Conservation (phyloP, 371 early-diverging fungal genomes). For the Haplosporangium sp. region DNA sequence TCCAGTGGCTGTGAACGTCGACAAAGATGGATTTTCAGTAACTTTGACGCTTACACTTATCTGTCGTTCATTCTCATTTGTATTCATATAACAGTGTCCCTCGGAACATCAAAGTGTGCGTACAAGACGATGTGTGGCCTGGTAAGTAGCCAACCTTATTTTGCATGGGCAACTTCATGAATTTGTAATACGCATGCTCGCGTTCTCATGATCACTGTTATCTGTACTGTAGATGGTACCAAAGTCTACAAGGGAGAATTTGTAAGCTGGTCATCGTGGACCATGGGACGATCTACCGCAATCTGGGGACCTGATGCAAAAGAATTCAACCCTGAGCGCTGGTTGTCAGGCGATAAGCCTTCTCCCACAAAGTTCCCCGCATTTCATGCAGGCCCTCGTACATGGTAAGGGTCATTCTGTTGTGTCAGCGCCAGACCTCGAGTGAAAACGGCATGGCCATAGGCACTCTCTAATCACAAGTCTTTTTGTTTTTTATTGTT, state of each 20-base stretch:
- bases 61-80: too few relatives aligned
- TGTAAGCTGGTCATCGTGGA: constrained; percentile 63
- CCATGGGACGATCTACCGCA: constrained; percentile 62
- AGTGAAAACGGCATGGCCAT: too few relatives aligned
- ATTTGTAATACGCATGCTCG: too few relatives aligned
- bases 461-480: too few relatives aligned
- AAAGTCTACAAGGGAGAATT: constrained; percentile 66
- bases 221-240: constrained; percentile 62
- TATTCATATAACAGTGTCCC: constrained; percentile 64
- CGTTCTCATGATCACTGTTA: too few relatives aligned
- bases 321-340: constrained; percentile 70
- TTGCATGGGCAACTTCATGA: too few relatives aligned
- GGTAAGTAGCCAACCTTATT: constrained; percentile 2
- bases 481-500: neutral
- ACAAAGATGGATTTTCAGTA: too few relatives aligned
- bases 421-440: neutral
- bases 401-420: constrained; percentile 59
- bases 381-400: constrained; percentile 79
- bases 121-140: constrained; percentile 77
- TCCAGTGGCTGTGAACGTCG: too few relatives aligned
- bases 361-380: constrained; percentile 48
- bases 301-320: constrained; percentile 71
- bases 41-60: too few relatives aligned
- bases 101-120: constrained; percentile 73
- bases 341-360: constrained; percentile 62